A percentile compares a stretch with the other conserved stretches of the same genome.
phyloP scores from a whole-genome alignment of 257 asterid species.

The Solanum okadae region DNA sequence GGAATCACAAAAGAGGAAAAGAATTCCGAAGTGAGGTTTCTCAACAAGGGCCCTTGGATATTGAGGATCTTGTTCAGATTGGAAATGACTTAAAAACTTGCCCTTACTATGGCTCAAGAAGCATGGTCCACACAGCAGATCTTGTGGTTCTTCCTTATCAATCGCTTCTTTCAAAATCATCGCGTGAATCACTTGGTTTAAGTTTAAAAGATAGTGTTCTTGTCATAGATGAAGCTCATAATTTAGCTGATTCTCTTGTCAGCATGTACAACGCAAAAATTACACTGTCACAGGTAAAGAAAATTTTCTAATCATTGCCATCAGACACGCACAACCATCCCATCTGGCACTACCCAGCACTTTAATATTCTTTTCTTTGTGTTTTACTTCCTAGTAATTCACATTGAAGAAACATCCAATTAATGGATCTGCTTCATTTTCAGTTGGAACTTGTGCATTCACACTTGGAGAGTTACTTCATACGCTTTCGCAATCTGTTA shows the following conservation, averaged over 20 bases:
- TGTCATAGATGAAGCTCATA: slow-evolving; percentile 95
- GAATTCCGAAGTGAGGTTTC: slow-evolving; percentile 51
- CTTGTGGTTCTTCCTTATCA: slow-evolving; percentile 94
- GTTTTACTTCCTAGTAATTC: background rate
- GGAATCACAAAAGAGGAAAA: slow-evolving; percentile 43
- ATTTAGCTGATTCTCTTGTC: slow-evolving; percentile 91
- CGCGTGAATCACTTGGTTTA: slow-evolving; percentile 88
- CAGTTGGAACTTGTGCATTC: slow-evolving; percentile 70
- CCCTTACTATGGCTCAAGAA: slow-evolving; percentile 94
- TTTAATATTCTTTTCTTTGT: background rate
- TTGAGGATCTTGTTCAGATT: slow-evolving; percentile 83
- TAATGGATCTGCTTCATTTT: slow-evolving; percentile 9
- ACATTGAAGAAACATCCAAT: slow-evolving; percentile 2
- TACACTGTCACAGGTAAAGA: slow-evolving; percentile 63
- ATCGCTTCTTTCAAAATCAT: slow-evolving; percentile 90
- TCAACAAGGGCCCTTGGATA: slow-evolving; percentile 70
- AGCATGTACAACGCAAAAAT: slow-evolving; percentile 81
- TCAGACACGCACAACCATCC: background rate
- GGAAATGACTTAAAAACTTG: slow-evolving; percentile 73
- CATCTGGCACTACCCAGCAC: background rate
- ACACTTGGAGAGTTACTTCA: slow-evolving; percentile 62
- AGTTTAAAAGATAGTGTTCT: slow-evolving; percentile 61
- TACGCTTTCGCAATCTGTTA: slow-evolving; percentile 56
- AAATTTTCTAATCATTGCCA: background rate
- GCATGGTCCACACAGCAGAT: slow-evolving; percentile 73